Conservation (phyloP, 352 stramenopile genomes). For the Globisporangium spinosum region DNA sequence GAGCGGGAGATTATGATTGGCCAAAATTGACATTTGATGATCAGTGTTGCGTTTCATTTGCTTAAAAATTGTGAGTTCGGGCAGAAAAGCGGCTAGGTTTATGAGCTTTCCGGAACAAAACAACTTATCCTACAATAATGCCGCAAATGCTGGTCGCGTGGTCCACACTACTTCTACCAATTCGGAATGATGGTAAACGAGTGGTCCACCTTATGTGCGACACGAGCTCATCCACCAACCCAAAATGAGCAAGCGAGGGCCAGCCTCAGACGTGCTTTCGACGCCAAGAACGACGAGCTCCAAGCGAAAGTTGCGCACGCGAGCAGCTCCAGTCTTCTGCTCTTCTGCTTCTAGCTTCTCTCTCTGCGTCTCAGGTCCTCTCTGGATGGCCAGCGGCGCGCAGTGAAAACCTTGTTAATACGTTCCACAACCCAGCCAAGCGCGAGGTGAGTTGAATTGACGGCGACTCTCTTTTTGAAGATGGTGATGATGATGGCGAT, state of each 20-base stretch:
- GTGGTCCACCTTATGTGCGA: conserved; percentile 6
- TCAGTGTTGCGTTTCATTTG: too few relatives aligned
- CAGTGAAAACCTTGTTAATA: neutral
- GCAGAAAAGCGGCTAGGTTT: too few relatives aligned
- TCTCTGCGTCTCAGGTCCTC: neutral
- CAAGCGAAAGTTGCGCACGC: neutral
- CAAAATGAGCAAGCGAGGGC: neutral
- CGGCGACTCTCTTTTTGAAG: neutral
- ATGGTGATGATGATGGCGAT: neutral
- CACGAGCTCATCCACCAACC: conserved; percentile 12
- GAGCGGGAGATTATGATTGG: too few relatives aligned
- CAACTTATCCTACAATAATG: too few relatives aligned
- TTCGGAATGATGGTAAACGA: conserved; percentile 3
- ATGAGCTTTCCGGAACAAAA: too few relatives aligned
- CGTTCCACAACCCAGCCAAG: neutral
- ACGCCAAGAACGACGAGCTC: neutral
- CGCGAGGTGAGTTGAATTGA: conserved; percentile 2
- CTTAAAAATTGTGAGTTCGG: too few relatives aligned
- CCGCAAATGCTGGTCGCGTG: neutral
- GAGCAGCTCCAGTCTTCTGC: neutral
- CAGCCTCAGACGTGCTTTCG: conserved; percentile 4
- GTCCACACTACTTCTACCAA: neutral
- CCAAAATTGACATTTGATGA: too few relatives aligned
- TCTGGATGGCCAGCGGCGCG: neutral
- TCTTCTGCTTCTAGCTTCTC: too few relatives aligned